Evolutionary conservation across 163 green algal genomes (phyloP).

Genomic region (Scenedesmus sp.): DNA sequence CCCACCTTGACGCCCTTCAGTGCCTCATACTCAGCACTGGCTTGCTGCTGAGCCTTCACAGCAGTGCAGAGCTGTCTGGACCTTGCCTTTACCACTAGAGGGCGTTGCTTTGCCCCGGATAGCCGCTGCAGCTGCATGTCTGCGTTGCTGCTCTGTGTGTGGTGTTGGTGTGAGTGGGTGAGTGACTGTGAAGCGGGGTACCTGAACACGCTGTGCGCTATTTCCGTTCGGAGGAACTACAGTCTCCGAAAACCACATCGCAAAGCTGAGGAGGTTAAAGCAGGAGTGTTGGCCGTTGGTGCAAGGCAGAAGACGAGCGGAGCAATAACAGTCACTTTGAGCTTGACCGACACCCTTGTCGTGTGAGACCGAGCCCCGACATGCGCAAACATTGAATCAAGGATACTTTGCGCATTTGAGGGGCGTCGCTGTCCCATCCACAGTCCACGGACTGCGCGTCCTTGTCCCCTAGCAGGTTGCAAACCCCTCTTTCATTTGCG

Average conservation of each 20-base stretch:
- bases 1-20: conserved; percentile 34
- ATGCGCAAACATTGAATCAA: background rate
- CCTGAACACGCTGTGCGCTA: background rate
- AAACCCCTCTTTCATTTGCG: background rate
- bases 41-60: background rate
- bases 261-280: background rate
- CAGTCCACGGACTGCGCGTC: background rate
- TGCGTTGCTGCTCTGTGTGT: background rate
- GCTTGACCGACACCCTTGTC: background rate
- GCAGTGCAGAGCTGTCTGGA: background rate
- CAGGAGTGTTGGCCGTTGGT: background rate
- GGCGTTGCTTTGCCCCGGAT: background rate
- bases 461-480: background rate
- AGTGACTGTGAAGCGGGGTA: background rate
- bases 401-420: background rate
- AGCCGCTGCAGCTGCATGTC: background rate
- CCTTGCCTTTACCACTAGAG: background rate
- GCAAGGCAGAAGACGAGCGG: background rate
- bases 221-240: background rate
- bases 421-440: background rate
- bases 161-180: background rate
- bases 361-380: background rate
- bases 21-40: conserved; percentile 34
- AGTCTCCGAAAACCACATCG: background rate
- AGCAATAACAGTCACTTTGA: background rate